Evolutionary conservation across 306 rosid genomes (phyloP).

Genomic region (Begonia peltatifolia): DNA sequence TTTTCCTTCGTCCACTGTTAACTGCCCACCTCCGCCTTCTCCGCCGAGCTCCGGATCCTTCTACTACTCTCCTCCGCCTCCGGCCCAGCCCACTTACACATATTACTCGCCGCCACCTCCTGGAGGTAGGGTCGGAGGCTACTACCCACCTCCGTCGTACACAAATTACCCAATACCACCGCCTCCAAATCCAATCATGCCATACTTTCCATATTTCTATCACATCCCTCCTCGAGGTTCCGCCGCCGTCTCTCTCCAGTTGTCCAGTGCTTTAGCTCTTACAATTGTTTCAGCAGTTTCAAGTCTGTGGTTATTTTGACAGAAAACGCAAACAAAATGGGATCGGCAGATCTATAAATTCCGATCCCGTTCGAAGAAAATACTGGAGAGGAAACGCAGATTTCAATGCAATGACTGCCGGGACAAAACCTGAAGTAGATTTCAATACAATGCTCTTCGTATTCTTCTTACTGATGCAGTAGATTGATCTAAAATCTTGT

Average conservation of each 20-base stretch:
- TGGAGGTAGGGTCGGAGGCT: constrained; percentile 19
- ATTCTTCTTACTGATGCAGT: not conserved
- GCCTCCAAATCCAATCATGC: constrained; percentile 96
- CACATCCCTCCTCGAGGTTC: constrained; percentile 61
- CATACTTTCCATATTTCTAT: constrained; percentile 77
- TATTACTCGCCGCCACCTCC: constrained; percentile 35
- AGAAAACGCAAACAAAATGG: constrained; percentile 1
- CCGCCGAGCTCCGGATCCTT: constrained; percentile 30
- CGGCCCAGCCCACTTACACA: constrained; percentile 27
- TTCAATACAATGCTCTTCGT: not conserved
- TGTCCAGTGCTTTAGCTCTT: constrained; percentile 3
- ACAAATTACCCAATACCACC: constrained; percentile 56
- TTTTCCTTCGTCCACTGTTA: constrained; percentile 9
- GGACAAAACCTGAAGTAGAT: not conserved
- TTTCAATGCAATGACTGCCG: not conserved
- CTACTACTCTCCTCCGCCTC: constrained; percentile 66
- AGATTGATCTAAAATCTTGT: constrained; percentile 9
- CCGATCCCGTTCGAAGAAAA: not conserved
- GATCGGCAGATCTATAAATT: constrained; percentile 45
- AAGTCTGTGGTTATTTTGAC: constrained; percentile 24
- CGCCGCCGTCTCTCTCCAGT: constrained; percentile 8
- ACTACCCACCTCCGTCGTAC: constrained; percentile 54
- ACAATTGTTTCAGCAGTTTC: constrained; percentile 10
- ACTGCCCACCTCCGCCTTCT: constrained; percentile 61
- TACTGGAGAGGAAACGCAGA: constrained; percentile 12